These are phyloP conservation scores for Apophysomyces variabilis DNA, from an alignment of 371 early-diverging fungal species.

Conservation along the genomic window DNA sequence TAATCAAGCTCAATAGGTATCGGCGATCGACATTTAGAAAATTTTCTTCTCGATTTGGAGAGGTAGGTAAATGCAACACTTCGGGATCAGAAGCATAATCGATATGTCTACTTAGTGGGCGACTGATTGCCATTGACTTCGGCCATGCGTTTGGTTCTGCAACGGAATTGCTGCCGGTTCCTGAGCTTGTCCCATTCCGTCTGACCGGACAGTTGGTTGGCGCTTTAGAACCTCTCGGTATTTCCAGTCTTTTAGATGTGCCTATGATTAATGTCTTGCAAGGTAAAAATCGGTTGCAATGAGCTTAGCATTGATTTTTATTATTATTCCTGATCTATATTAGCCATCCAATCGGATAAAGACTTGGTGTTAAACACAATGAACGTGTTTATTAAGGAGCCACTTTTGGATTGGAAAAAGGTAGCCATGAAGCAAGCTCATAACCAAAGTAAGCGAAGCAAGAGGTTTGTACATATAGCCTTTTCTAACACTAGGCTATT, in stretches of 20 bases:
- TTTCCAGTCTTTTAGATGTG: conserved; percentile 50
- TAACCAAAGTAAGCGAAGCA: conserved; percentile 54
- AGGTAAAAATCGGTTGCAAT: conserved; percentile 37
- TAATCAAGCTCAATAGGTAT: conserved; percentile 42
- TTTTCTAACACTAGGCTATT: not conserved
- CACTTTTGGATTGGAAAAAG: conserved; percentile 64
- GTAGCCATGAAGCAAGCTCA: conserved; percentile 63
- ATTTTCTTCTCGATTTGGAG: conserved; percentile 64
- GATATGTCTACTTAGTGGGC: conserved; percentile 43
- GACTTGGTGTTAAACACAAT: conserved; percentile 62
- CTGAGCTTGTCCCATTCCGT: conserved; percentile 75
- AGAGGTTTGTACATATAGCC: not conserved
- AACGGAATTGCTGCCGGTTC: conserved; percentile 69
- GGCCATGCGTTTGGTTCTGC: conserved; percentile 81
- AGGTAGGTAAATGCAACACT: conserved; percentile 33
- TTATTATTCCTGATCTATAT: not conserved
- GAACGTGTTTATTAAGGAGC: conserved; percentile 77
- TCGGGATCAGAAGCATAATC: not conserved
- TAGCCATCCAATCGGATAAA: conserved; percentile 59
- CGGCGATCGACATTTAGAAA: conserved; percentile 77
- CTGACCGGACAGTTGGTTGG: conserved; percentile 62
- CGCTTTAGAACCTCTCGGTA: conserved; percentile 63
- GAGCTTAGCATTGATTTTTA: not conserved
- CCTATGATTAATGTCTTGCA: conserved; percentile 61
- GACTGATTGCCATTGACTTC: conserved; percentile 72